Evolutionary conservation across 1,284 basidiomycete genomes (phyloP).

Genomic region (Spongispora temasekensis): DNA sequence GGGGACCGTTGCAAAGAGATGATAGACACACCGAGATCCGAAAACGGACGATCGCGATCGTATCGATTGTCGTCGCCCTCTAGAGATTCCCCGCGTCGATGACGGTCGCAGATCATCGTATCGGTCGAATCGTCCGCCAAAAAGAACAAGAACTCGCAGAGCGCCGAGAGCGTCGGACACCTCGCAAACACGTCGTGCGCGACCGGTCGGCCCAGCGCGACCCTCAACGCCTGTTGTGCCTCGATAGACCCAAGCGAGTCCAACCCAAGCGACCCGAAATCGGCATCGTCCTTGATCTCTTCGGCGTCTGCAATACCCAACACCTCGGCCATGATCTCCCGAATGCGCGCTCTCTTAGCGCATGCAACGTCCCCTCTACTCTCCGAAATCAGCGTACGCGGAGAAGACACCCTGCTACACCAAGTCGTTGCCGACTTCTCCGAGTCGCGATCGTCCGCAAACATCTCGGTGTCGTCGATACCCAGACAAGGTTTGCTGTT

Average conservation of each 20-base stretch:
- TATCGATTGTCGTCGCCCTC: too few species aligned
- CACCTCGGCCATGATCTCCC: slow-evolving; percentile 47
- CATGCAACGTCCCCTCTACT: neutral
- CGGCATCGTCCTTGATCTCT: slow-evolving; percentile 44
- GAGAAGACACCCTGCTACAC: slow-evolving; percentile 36
- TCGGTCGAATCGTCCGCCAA: neutral
- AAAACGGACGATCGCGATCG: too few species aligned
- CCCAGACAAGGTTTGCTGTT: too few species aligned
- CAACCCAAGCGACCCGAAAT: slow-evolving; percentile 52
- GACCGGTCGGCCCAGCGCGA: slow-evolving; percentile 41
- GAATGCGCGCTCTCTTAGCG: slow-evolving; percentile 36
- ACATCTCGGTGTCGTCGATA: slow-evolving; percentile 7
- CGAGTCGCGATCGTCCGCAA: slow-evolving; percentile 4
- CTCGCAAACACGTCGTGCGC: slow-evolving; percentile 41
- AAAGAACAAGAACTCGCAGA: slow-evolving; percentile 18
- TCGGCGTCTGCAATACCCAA: slow-evolving; percentile 43
- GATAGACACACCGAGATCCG: slow-evolving; percentile 1
- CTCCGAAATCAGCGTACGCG: slow-evolving; percentile 39
- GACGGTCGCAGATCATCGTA: too few species aligned
- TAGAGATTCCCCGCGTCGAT: too few species aligned
- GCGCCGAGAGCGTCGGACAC: slow-evolving; percentile 22
- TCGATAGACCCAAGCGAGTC: slow-evolving; percentile 62
- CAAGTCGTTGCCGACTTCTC: too few species aligned
- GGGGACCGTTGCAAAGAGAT: slow-evolving; percentile 40
- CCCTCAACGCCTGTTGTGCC: slow-evolving; percentile 32